phyloP scores from a whole-genome alignment of 2,329 filamentous ascomycete genomes.

The Pseudogymnoascus sp. region DNA sequence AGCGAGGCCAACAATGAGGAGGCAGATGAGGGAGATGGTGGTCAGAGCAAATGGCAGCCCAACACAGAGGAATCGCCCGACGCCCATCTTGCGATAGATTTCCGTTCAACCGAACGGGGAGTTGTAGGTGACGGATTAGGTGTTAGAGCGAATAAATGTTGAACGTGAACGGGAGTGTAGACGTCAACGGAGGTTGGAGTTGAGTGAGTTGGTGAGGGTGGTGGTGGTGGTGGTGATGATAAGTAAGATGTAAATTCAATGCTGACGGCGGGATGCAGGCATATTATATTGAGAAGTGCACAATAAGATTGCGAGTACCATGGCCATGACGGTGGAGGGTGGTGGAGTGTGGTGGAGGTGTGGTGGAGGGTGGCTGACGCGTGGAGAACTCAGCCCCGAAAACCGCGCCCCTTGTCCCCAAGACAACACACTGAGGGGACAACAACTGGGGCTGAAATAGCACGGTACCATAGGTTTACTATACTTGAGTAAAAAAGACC shows the following conservation, averaged over 20 bases:
- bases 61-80: conserved; percentile 79
- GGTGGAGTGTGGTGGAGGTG: not conserved
- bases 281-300: conserved; percentile 7
- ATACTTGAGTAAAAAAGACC: not conserved
- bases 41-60: conserved; percentile 78
- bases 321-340: not conserved
- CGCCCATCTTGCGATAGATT: conserved; percentile 34
- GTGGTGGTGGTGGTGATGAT: not conserved
- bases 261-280: conserved; percentile 4
- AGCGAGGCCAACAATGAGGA: conserved; percentile 50
- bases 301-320: conserved; percentile 7
- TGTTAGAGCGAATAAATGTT: not conserved
- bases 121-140: not conserved
- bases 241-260: conserved; percentile 10
- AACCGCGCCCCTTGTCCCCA: not conserved
- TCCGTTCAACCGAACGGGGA: conserved; percentile 1
- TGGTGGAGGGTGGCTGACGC: not conserved
- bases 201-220: not conserved
- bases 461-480: too few species aligned
- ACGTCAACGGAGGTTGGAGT: not conserved
- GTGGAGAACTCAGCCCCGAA: conserved; percentile 5
- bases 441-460: not conserved
- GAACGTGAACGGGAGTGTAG: not conserved
- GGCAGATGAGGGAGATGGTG: conserved; percentile 65
- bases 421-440: not conserved